Evolutionary conservation across 257 asterid species (phyloP), one percentile per base, ranked within the genome.

Genomic region (Plantago major): DNA sequence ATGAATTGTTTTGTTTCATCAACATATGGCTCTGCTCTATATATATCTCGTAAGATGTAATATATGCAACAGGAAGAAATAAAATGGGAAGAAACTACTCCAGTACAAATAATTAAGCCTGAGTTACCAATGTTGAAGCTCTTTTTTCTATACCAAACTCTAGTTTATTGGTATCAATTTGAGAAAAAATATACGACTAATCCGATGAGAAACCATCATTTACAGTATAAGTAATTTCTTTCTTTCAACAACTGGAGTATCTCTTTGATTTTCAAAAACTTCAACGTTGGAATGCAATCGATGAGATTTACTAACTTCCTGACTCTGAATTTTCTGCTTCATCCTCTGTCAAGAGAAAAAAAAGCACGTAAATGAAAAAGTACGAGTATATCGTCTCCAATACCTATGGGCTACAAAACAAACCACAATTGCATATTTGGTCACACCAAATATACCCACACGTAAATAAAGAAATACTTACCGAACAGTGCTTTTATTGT

Each of bases 401-500:
- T 16, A 10, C 30, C 1, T 3, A 52, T 22, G 16, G 38, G 11
- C 40, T 22, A 15, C n/a, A n/a, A 19, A 52, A 52, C 58, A 17
- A 51, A 51, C 3, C 17, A 18, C 16, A 11, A 22, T 22, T 53
- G 58, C 42, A n/a, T 16, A 11, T 22, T 22, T 48, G 11, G 12
- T 19, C 30, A 10, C 33, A 22, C 19, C 19, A 38, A 52, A 52
- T 14, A 5, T 52, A 52, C 8, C 40, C 58, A 59, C 19, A 57
- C 62, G 16, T 33, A 28, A 37, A 55, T 18, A 37, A 42, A 51
- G 9, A 64, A 12, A 58, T 58, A 67, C 89, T 55, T 86, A 92
- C 99, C 99, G 30, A 92, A 92, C 50, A 92, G 86, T 45, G 95
- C 67, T 75, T 89, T 92, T 73, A 92, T 79, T 63, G 97, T 72